Evolutionary conservation across 306 rosid species (phyloP).

Genomic region (Prinsepia uniflora): DNA sequence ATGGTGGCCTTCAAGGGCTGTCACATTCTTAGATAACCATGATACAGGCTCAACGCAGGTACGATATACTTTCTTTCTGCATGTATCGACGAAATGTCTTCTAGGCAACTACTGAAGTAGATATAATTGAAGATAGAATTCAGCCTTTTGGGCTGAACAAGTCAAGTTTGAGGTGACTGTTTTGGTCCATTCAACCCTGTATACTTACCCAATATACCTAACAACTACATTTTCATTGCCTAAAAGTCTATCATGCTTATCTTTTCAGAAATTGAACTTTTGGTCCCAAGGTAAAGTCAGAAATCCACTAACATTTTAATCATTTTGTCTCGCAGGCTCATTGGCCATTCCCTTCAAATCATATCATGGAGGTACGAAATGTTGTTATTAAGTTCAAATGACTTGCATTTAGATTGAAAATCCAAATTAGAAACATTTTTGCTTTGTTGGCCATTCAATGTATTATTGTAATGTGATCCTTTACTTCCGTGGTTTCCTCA

Average conservation of each 20-base stretch:
- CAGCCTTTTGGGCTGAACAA: slow-evolving; percentile 1
- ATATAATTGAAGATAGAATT: neutral
- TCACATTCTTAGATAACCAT: slow-evolving; percentile 80
- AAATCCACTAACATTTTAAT: slow-evolving; percentile 20
- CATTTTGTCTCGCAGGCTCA: slow-evolving; percentile 68
- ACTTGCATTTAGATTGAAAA: neutral
- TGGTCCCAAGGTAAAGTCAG: neutral
- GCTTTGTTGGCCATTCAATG: too few relatives aligned
- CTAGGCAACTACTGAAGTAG: neutral
- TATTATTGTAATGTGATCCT: too few relatives aligned
- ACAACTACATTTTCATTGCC: neutral
- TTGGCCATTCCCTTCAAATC: slow-evolving; percentile 82
- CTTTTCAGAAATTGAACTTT: neutral
- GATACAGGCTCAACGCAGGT: slow-evolving; percentile 98
- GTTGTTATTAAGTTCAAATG: slow-evolving; percentile 1
- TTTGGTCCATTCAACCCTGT: slow-evolving; percentile 10
- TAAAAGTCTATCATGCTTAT: slow-evolving; percentile 6
- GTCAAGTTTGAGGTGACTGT: slow-evolving; percentile 2
- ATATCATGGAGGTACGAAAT: slow-evolving; percentile 73
- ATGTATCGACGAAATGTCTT: neutral
- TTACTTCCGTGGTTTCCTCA: slow-evolving; percentile 18
- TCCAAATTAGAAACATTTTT: neutral
- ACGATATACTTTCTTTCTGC: neutral
- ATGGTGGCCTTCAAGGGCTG: slow-evolving; percentile 93
- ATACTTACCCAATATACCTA: neutral